A percentile compares a stretch with the other conserved stretches of the same genome.
phyloP scores from a whole-genome alignment of 257 asterid genomes.

The Solanum appendiculatum region DNA sequence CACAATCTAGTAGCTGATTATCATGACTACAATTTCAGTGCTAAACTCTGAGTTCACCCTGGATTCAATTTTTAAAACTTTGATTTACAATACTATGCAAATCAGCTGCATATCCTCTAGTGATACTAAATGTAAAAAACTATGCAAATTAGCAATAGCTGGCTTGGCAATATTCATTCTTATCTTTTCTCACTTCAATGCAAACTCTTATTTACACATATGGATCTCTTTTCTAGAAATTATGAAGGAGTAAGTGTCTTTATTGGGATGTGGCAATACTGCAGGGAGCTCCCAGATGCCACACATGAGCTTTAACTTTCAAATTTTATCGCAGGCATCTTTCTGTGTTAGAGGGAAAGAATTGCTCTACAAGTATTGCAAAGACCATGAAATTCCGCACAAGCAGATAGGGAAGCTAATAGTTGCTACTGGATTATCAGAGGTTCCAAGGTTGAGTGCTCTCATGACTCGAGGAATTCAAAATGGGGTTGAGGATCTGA shows the following conservation, averaged over 20 bases:
- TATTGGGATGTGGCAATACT: neutral
- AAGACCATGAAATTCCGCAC: conserved; percentile 54
- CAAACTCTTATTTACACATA: neutral
- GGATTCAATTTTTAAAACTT: neutral
- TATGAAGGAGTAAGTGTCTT: neutral
- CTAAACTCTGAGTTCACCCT: neutral
- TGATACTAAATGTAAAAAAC: neutral
- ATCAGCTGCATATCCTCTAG: neutral
- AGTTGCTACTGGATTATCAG: conserved; percentile 74
- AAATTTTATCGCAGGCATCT: conserved; percentile 35
- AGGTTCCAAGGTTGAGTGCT: conserved; percentile 44
- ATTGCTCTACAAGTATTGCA: conserved; percentile 57
- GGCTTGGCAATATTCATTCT: neutral
- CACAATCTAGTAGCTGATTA: neutral
- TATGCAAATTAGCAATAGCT: neutral
- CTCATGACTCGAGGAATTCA: conserved; percentile 50
- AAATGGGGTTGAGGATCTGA: conserved; percentile 63
- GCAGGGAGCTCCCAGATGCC: neutral
- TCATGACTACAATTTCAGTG: neutral
- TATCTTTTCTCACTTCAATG: neutral
- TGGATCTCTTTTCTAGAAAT: neutral
- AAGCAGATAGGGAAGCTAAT: conserved; percentile 77
- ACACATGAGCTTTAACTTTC: neutral
- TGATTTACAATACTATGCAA: neutral
- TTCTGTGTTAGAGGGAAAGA: conserved; percentile 69